Evolutionary conservation across 2,329 filamentous ascomycete species (phyloP), one percentile per base, ranked within the genome.

Genomic region (Trichoderma sp.): DNA sequence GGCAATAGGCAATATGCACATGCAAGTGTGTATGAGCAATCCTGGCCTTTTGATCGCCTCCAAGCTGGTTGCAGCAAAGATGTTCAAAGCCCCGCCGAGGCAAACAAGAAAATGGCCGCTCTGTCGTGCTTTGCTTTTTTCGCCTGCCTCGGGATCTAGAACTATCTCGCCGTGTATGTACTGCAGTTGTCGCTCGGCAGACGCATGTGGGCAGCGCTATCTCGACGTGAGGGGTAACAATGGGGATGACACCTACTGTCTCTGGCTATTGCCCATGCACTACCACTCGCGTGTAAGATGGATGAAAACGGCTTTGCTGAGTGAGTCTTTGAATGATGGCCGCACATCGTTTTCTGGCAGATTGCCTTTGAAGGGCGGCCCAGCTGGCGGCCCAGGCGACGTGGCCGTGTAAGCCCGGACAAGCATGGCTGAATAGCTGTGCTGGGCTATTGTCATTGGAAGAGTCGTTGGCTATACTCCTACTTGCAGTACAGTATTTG

Each of bases 71-170:
- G 66, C 20, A 34, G 66, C 55, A 47, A 50, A 50, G 26, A 50
- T 50, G 55, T 68, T 68, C 55, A 50, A 11, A 3, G 66, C 66
- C 66, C 66, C 66, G 55, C 55, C 26, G 12, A 20, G 55, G 50
- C 36, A 34, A 26, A n/a, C 13, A n/a, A 47, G 36, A 26, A n/a
- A 43, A n/a, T 15, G 23, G 32, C 20, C 23, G 26, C 43, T 55
- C 28, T 58, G 28, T 55, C 57, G 57, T 59, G 63, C 63, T 57
- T 68, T 59, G 20, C n/a, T 36, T 30, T 20, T 47, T 47, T 53
- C 43, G 62, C 62, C 43, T 65, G 66, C 55, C 61, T 71, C 68
- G 68, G 68, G 62, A 70, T 70, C 67, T 53, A 65, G 59, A 70
- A 68, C 30, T 39, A 69, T 62, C 43, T 36, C 26, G 32, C 68